Conservation (phyloP, 306 rosid genomes). For the Cucumis cinereus region DNA sequence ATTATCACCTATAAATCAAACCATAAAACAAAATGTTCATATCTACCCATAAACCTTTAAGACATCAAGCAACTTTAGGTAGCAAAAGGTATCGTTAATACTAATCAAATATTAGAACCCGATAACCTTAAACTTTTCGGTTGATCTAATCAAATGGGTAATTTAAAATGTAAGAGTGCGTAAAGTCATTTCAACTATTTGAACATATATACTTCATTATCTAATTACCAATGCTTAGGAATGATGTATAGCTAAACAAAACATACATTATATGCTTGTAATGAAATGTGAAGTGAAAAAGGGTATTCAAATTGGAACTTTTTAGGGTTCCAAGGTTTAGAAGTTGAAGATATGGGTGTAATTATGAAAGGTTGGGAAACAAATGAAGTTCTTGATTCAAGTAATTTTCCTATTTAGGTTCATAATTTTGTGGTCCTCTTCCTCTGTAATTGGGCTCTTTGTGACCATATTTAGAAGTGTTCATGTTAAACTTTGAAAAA, state of each 20-base stretch:
- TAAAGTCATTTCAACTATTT: background rate
- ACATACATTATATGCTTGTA: background rate
- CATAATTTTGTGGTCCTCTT: slow-evolving; percentile 39
- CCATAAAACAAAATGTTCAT: background rate
- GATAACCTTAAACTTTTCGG: too few relatives aligned
- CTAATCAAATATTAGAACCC: too few relatives aligned
- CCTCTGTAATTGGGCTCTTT: slow-evolving; percentile 19
- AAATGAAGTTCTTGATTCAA: slow-evolving; percentile 15
- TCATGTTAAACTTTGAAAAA: slow-evolving; percentile 14
- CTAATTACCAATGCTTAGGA: background rate
- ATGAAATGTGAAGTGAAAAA: background rate
- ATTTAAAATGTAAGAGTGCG: background rate
- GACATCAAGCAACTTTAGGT: background rate
- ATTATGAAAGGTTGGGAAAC: slow-evolving; percentile 29
- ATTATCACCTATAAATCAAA: background rate
- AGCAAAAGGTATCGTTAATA: background rate
- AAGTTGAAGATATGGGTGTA: slow-evolving; percentile 28
- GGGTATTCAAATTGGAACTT: background rate
- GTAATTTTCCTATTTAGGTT: slow-evolving; percentile 17
- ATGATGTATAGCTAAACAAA: background rate
- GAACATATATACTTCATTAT: background rate
- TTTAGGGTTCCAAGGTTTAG: background rate
- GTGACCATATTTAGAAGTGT: slow-evolving; percentile 16
- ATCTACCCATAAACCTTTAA: background rate
- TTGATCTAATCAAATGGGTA: background rate